Percentiles rank a stretch among this genome's conserved stretches.
phyloP scores from a whole-genome alignment of 225 moss, liverwort and hornwort genomes.

The Lunularia cruciata region DNA sequence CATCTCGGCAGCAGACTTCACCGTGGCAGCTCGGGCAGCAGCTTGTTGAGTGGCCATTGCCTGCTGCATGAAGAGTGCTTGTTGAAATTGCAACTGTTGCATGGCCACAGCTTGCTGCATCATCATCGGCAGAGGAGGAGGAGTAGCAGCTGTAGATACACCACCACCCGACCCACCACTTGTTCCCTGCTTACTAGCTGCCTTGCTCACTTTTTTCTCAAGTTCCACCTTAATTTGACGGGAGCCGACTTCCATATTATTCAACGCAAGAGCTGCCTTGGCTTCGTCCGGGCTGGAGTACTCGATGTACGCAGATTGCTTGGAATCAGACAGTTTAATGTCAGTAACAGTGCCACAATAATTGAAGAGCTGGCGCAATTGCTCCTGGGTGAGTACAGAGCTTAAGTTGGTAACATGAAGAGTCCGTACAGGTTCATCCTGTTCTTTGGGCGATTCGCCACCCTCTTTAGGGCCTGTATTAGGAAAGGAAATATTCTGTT shows the following conservation, averaged over 20 bases:
- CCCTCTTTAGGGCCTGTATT: constrained; percentile 64
- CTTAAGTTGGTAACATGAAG: constrained; percentile 89
- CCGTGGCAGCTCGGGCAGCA: constrained; percentile 93
- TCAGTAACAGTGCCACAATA: constrained; percentile 91
- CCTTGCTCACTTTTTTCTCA: constrained; percentile 64
- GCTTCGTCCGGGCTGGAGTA: constrained; percentile 92
- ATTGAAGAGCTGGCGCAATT: constrained; percentile 84
- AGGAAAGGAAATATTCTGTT: not conserved
- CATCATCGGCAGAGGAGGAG: constrained; percentile 94
- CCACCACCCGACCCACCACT: constrained; percentile 54
- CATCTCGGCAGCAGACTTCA: constrained; percentile 98
- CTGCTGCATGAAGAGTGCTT: constrained; percentile 99
- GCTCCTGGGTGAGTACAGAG: constrained; percentile 80
- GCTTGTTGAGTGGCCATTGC: constrained; percentile 91
- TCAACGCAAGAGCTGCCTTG: constrained; percentile 78
- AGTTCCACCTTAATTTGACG: constrained; percentile 89
- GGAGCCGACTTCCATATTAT: constrained; percentile 94
- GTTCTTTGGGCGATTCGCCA: constrained; percentile 52
- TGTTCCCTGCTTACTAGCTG: constrained; percentile 60
- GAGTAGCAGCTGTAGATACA: constrained; percentile 52
- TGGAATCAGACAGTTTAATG: constrained; percentile 84
- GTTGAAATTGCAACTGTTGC: constrained; percentile 99
- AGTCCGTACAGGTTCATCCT: constrained; percentile 68
- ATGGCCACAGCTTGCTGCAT: constrained; percentile 99
- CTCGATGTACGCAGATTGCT: constrained; percentile 85